Percentiles rank a stretch among this genome's conserved stretches.
phyloP scores from a whole-genome alignment of 768 basidiomycete species.

The Macrolepiota albuminosa region DNA sequence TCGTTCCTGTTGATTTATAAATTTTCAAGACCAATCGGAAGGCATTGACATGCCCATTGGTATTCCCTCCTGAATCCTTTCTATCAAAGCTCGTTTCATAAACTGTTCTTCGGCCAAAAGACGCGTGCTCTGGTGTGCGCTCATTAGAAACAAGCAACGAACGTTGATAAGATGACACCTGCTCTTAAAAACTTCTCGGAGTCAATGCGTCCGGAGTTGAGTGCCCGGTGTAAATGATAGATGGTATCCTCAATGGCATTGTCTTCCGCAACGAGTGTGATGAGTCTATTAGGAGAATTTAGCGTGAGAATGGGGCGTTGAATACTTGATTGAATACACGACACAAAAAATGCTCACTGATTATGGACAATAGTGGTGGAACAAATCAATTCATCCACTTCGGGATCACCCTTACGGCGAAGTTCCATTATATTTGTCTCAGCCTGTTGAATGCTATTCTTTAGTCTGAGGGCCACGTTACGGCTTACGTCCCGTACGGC shows the following conservation, averaged over 20 bases:
- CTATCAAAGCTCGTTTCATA: conserved; percentile 90
- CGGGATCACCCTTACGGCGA: conserved; percentile 80
- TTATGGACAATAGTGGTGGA: conserved; percentile 95
- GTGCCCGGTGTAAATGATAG: conserved; percentile 91
- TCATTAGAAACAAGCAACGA: conserved; percentile 8
- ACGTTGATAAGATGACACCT: conserved; percentile 24
- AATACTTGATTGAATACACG: conserved; percentile 1
- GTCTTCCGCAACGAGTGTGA: conserved; percentile 98
- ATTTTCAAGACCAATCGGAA: conserved; percentile 34
- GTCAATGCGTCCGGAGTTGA: conserved; percentile 89
- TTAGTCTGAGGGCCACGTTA: conserved; percentile 66
- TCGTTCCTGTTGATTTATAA: conserved; percentile 2
- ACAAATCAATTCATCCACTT: conserved; percentile 95
- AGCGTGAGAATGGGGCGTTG: conserved; percentile 5
- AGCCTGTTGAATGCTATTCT: conserved; percentile 56
- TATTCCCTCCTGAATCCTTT: conserved; percentile 74
- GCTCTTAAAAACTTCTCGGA: conserved; percentile 92
- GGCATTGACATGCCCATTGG: conserved; percentile 42
- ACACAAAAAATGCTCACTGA: conserved; percentile 57
- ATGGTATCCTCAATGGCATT: conserved; percentile 98
- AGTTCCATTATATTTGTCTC: conserved; percentile 76
- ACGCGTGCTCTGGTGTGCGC: conserved; percentile 59
- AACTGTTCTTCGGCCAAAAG: conserved; percentile 94
- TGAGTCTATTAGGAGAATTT: conserved; percentile 49
- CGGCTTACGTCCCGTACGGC: conserved; percentile 91